Evolutionary conservation across 371 early-diverging fungal species (phyloP).

Genomic region (Thermomucor indicae-seudaticae): DNA sequence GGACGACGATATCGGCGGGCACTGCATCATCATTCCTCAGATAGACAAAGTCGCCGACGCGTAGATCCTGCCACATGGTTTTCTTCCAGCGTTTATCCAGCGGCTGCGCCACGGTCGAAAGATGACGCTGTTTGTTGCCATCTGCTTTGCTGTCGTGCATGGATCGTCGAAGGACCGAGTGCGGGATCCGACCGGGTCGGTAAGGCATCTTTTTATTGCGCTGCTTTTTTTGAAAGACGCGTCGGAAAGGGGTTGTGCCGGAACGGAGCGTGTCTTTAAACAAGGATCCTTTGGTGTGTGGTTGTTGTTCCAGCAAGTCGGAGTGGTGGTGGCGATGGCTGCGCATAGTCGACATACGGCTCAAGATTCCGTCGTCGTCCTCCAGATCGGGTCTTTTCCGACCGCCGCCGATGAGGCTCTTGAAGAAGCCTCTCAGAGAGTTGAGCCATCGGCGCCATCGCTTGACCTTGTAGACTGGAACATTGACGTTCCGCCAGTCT

Average conservation of each 20-base stretch:
- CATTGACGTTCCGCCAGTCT: conserved; percentile 58
- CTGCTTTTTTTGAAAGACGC: conserved; percentile 19
- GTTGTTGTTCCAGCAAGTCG: conserved; percentile 7
- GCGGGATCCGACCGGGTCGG: conserved; percentile 49
- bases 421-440: conserved; percentile 2
- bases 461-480: conserved; percentile 36
- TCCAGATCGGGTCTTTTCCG: conserved; percentile 2
- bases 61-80: conserved; percentile 76
- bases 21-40: conserved; percentile 87
- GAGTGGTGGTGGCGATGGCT: neutral
- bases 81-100: conserved; percentile 47
- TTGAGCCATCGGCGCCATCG: conserved; percentile 27
- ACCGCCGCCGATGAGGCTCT: conserved; percentile 5
- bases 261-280: conserved; percentile 9
- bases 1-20: conserved; percentile 80
- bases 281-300: conserved; percentile 14
- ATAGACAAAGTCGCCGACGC: conserved; percentile 90
- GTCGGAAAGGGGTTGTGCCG: conserved; percentile 20
- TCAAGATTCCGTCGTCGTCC: conserved; percentile 11
- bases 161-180: conserved; percentile 35
- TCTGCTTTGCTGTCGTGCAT: conserved; percentile 7
- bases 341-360: conserved; percentile 13
- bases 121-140: conserved; percentile 5
- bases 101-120: conserved; percentile 14
- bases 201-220: conserved; percentile 30